Evolutionary conservation across 345 rosid species (phyloP).

Genomic region (Mallotus nudiflorus): DNA sequence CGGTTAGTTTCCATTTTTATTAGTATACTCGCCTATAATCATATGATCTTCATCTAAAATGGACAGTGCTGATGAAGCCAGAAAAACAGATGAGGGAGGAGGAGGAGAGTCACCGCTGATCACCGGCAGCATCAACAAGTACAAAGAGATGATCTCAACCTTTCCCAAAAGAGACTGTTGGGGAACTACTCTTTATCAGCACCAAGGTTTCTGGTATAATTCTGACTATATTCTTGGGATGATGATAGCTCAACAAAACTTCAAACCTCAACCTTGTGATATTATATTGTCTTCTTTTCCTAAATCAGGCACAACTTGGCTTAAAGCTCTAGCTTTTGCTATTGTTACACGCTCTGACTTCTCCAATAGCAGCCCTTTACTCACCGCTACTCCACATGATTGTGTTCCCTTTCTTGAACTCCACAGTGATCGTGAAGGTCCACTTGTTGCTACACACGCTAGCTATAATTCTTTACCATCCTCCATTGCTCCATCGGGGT

Average conservation of each 20-base stretch:
- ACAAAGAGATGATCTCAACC: neutral
- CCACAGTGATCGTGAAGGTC: neutral
- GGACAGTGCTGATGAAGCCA: too few relatives aligned
- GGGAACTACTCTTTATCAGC: neutral
- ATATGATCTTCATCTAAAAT: too few relatives aligned
- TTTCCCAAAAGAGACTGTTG: neutral
- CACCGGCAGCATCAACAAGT: neutral
- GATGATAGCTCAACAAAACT: conserved; percentile 8
- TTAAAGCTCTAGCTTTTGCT: conserved; percentile 17
- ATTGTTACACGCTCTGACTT: neutral
- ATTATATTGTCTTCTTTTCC: neutral
- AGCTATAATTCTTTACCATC: neutral
- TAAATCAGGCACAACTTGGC: conserved; percentile 29
- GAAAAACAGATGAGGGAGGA: neutral
- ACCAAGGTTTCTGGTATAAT: conserved; percentile 11
- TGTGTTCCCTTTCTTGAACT: neutral
- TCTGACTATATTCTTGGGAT: neutral
- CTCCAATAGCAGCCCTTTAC: neutral
- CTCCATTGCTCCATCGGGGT: neutral
- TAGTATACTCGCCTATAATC: too few relatives aligned
- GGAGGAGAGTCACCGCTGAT: neutral
- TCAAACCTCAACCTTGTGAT: conserved; percentile 4
- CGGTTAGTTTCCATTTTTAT: too few relatives aligned
- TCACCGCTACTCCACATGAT: neutral
- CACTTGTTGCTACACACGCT: neutral